Base-by-base conservation (phyloP, 1,139 yeast species). In the Yamadazyma triangularis region DNA sequence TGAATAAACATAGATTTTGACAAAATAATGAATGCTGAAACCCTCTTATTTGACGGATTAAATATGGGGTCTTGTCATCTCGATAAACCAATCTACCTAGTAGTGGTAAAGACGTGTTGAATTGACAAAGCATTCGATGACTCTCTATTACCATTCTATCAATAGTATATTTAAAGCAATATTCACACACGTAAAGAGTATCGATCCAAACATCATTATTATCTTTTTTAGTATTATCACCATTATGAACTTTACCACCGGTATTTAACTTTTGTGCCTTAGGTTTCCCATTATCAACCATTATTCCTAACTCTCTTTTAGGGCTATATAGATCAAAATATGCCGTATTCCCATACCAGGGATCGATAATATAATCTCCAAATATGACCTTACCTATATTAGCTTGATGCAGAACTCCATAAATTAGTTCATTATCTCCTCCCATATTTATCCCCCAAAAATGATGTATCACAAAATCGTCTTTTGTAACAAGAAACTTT, bases 321-420 rank as follows among this genome's bases (percentile, higher is more conserved):
- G 27, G 26, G n/a, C n/a, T n/a, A n/a, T n/a, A n/a, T n/a, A n/a
- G n/a, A 12, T 18, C 49, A 40, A 85, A 86, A 48, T 85, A 81
- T 1, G 87, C 93, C 4, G 85, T 75, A 46, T 83, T 82, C 1
- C 94, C 93, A 52, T 83, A 87, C 95, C 95, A 86, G 1, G 95
- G 79, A 32, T 75, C 71, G 40, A 86, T 79, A 41, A 73, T 73
- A 43, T 67, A 70, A 26, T 66, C 63, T 1, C 95, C 95, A 36
- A 82, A 72, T 23, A 70, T 72, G 4, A 87, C 84, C 24, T 69
- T 55, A n/a, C 53, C 56, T 27, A 87, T 78, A 55, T 86, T 87
- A 16, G 84, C 70, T 30, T 57, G 53, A 26, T 73, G 69, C 23
- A 79, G 50, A 6, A 77, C 68, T 9, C 89, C 93, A 47, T 82